Evolutionary conservation across 1,284 basidiomycete genomes (phyloP).

Genomic region (Pascua guehoae): DNA sequence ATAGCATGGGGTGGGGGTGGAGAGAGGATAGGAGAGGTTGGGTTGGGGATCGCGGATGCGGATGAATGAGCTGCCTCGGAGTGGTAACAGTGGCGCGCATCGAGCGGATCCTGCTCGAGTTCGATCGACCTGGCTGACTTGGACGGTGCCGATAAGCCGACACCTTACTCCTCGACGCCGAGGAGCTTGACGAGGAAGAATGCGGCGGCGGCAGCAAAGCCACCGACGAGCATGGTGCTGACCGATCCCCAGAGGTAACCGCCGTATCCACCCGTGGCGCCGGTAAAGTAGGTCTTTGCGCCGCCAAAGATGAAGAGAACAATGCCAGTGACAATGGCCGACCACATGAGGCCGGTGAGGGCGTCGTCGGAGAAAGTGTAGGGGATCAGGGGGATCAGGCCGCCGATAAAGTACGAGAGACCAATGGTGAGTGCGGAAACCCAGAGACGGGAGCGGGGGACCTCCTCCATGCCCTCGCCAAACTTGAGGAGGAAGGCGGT

Average conservation of each 20-base stretch:
- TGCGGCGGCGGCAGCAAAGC: constrained; percentile 77
- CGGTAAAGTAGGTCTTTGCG: constrained; percentile 84
- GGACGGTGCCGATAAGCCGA: too few species aligned
- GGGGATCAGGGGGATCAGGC: constrained; percentile 80
- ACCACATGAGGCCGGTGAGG: constrained; percentile 46
- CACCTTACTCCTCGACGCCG: constrained; percentile 53
- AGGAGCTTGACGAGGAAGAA: constrained; percentile 78
- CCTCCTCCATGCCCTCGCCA: constrained; percentile 84
- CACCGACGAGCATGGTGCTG: constrained; percentile 85
- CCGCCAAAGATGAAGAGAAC: constrained; percentile 86
- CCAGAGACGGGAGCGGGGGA: constrained; percentile 65
- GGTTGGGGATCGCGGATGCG: too few species aligned
- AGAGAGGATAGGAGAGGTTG: too few species aligned
- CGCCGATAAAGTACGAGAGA: constrained; percentile 70
- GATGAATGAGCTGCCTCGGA: too few species aligned
- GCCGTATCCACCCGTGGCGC: constrained; percentile 58
- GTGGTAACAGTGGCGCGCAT: too few species aligned
- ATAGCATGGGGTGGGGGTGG: too few species aligned
- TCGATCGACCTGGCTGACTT: too few species aligned
- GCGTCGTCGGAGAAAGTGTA: constrained; percentile 75
- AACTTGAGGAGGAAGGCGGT: constrained; percentile 91
- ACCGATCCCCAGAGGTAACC: constrained; percentile 79
- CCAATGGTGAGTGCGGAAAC: constrained; percentile 90
- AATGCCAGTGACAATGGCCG: constrained; percentile 65
- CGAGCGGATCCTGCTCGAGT: too few species aligned